Evolutionary conservation across 345 rosid species (phyloP).

Genomic region (Acer saccharum): DNA sequence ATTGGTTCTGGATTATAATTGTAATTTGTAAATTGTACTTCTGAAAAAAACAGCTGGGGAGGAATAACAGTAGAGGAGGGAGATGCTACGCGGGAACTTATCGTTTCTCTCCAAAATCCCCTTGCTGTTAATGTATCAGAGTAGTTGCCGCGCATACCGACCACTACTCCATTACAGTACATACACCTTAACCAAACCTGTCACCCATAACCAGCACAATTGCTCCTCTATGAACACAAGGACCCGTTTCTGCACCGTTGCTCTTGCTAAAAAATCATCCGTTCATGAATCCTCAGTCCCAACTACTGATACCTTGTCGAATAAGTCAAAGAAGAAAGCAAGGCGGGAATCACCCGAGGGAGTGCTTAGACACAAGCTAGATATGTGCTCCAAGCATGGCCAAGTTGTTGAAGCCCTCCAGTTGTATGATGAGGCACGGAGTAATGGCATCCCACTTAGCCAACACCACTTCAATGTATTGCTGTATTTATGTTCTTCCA

Average conservation of each 20-base stretch:
- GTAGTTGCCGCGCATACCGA: background rate
- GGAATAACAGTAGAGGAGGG: slow-evolving; percentile 1
- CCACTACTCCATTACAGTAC: slow-evolving; percentile 28
- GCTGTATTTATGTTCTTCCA: slow-evolving; percentile 69
- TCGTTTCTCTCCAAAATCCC: slow-evolving; percentile 40
- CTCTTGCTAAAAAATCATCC: slow-evolving; percentile 34
- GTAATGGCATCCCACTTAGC: slow-evolving; percentile 44
- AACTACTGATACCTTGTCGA: slow-evolving; percentile 31
- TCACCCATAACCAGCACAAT: slow-evolving; percentile 21
- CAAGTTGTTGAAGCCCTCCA: slow-evolving; percentile 72
- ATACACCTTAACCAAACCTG: slow-evolving; percentile 21
- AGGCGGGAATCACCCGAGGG: slow-evolving; percentile 61
- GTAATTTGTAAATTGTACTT: background rate
- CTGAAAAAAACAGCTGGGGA: background rate
- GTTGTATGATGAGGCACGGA: slow-evolving; percentile 77
- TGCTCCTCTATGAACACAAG: slow-evolving; percentile 26
- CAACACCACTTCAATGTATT: slow-evolving; percentile 69
- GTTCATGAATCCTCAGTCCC: slow-evolving; percentile 32
- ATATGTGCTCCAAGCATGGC: slow-evolving; percentile 66
- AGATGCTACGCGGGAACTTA: slow-evolving; percentile 46
- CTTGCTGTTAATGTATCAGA: slow-evolving; percentile 21
- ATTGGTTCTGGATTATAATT: background rate
- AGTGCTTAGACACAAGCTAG: slow-evolving; percentile 53
- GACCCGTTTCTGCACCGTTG: slow-evolving; percentile 39
- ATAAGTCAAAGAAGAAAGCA: slow-evolving; percentile 53